Percentiles rank a stretch among this genome's conserved stretches.
These are phyloP conservation scores for Sphaceloma murrayae DNA, from an alignment of 2,329 filamentous ascomycete genomes.

Conservation along the genomic window DNA sequence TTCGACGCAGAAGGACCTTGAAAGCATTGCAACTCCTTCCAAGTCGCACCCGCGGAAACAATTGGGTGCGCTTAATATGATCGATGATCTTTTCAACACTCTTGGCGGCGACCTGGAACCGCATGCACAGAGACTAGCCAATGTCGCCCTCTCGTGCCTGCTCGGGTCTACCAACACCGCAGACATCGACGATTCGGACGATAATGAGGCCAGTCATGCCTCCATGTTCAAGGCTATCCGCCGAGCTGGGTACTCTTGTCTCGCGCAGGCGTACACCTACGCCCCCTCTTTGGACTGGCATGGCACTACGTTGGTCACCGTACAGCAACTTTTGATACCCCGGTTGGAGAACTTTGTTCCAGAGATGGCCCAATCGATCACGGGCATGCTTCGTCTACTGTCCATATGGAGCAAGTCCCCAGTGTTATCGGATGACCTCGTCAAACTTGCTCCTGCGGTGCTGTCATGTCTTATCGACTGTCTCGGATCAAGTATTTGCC, in stretches of 20 bases:
- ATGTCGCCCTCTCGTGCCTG: slow-evolving; percentile 73
- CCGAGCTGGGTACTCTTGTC: slow-evolving; percentile 68
- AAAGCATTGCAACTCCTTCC: not conserved
- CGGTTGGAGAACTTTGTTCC: slow-evolving; percentile 66
- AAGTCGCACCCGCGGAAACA: slow-evolving; percentile 57
- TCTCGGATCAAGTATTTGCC: slow-evolving; percentile 61
- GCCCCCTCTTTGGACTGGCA: slow-evolving; percentile 62
- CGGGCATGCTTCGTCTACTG: slow-evolving; percentile 70
- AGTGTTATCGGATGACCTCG: slow-evolving; percentile 59
- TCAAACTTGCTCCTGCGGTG: slow-evolving; percentile 49
- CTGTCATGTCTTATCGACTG: slow-evolving; percentile 63
- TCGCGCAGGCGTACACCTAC: slow-evolving; percentile 68
- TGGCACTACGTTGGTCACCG: slow-evolving; percentile 59
- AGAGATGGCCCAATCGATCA: slow-evolving; percentile 85
- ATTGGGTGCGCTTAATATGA: slow-evolving; percentile 84
- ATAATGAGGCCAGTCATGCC: slow-evolving; percentile 26
- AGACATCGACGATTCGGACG: slow-evolving; percentile 26
- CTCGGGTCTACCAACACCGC: slow-evolving; percentile 50
- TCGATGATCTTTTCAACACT: slow-evolving; percentile 75
- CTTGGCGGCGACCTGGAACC: slow-evolving; percentile 63
- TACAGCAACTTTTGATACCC: slow-evolving; percentile 65
- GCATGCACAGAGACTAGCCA: slow-evolving; percentile 59
- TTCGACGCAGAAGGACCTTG: slow-evolving; percentile 30
- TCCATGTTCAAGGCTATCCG: slow-evolving; percentile 59
- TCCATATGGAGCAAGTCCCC: slow-evolving; percentile 66